Evolutionary conservation across 2,329 filamentous ascomycete species (phyloP).

Genomic region (Ophiocordyceps sinensis): DNA sequence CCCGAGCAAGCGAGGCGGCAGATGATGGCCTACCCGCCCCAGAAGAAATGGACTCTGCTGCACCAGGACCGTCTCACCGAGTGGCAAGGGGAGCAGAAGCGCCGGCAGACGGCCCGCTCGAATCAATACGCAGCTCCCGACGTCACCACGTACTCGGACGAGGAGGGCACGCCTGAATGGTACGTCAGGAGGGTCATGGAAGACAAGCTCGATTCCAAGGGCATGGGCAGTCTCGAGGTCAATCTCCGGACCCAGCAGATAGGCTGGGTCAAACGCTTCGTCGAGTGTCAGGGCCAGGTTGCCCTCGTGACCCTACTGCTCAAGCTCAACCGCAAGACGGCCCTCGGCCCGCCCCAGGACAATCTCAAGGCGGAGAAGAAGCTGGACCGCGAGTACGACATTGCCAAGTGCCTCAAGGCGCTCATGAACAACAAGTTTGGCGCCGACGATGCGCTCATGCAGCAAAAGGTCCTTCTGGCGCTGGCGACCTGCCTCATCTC

Average conservation of each 20-base stretch:
- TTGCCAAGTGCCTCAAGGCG: slow-evolving; percentile 93
- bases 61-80: slow-evolving; percentile 91
- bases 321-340: slow-evolving; percentile 84
- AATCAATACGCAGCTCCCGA: slow-evolving; percentile 56
- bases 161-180: slow-evolving; percentile 95
- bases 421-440: slow-evolving; percentile 99
- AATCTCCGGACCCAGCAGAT: slow-evolving; percentile 93
- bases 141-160: slow-evolving; percentile 67
- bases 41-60: slow-evolving; percentile 95
- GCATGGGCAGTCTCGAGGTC: slow-evolving; percentile 84
- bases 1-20: slow-evolving; percentile 88
- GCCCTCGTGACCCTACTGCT: slow-evolving; percentile 85
- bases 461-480: slow-evolving; percentile 81
- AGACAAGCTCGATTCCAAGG: slow-evolving; percentile 81
- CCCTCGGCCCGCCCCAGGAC: slow-evolving; percentile 52
- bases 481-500: slow-evolving; percentile 79
- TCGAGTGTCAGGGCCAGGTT: slow-evolving; percentile 94
- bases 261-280: slow-evolving; percentile 91
- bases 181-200: slow-evolving; percentile 96
- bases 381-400: slow-evolving; percentile 86
- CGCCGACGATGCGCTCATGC: slow-evolving; percentile 82
- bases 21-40: slow-evolving; percentile 88
- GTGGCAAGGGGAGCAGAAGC: slow-evolving; percentile 87
- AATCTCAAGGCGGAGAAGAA: slow-evolving; percentile 54
- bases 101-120: slow-evolving; percentile 58